These are phyloP conservation scores for Penicillium sp. DNA, from an alignment of 2,329 filamentous ascomycete species.

Conservation along the genomic window DNA sequence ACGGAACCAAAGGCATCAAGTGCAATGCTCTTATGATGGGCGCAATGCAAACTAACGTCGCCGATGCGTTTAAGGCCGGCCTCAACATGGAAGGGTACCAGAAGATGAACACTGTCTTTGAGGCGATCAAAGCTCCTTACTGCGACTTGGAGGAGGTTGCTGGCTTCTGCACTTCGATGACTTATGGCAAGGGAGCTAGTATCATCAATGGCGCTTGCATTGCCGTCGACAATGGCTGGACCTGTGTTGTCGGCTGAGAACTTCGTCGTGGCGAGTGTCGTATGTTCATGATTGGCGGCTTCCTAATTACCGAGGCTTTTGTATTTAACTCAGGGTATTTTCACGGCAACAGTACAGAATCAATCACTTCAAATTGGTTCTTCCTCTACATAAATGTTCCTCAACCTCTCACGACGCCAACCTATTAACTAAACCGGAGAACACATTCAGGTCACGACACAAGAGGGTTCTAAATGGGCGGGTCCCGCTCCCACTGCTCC, in stretches of 20 bases:
- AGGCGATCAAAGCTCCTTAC: slow-evolving; percentile 13
- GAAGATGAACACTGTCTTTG: slow-evolving; percentile 14
- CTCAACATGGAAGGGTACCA: slow-evolving; percentile 26
- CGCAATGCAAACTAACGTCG: slow-evolving; percentile 58
- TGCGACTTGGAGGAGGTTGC: slow-evolving; percentile 30
- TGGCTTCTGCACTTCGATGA: slow-evolving; percentile 27
- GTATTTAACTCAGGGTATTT: background rate
- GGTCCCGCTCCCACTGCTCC: slow-evolving; percentile 56
- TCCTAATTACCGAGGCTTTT: background rate
- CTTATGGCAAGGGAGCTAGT: slow-evolving; percentile 24
- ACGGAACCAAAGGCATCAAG: slow-evolving; percentile 55
- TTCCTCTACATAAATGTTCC: background rate
- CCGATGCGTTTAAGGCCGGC: slow-evolving; percentile 39
- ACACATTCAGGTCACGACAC: background rate
- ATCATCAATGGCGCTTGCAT: slow-evolving; percentile 33
- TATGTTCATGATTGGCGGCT: no score
- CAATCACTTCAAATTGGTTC: background rate
- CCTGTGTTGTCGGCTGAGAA: slow-evolving; percentile 16
- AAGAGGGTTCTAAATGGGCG: slow-evolving; percentile 20
- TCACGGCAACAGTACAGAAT: background rate
- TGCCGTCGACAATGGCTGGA: slow-evolving; percentile 31
- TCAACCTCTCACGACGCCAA: background rate
- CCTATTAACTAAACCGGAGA: no score
- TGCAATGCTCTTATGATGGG: slow-evolving; percentile 53
- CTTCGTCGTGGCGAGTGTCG: background rate